Percentiles rank a stretch among this genome's conserved stretches.
Conservation (phyloP, 116 monocot genomes). For the Papilionanthe hybrid region DNA sequence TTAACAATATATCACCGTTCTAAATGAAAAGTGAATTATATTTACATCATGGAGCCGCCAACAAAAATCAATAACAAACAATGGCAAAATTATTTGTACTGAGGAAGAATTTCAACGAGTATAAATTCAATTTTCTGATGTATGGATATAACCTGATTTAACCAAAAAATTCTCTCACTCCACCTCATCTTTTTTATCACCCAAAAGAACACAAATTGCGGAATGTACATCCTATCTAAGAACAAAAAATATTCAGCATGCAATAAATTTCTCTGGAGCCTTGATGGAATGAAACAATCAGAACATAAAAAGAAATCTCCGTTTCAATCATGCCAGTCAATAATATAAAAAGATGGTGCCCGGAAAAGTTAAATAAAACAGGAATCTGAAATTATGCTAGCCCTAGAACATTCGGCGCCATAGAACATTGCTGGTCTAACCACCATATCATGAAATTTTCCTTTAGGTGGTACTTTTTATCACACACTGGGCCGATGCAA, state of each 20-base stretch:
- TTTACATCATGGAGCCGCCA: not conserved
- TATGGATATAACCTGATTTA: not conserved
- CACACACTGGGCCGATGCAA: too few relatives aligned
- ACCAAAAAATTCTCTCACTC: not conserved
- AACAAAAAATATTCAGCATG: not conserved
- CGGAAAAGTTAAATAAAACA: not conserved
- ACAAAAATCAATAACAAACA: not conserved
- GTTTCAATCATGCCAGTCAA: not conserved
- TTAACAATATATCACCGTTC: not conserved
- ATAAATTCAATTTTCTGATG: not conserved
- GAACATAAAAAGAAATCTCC: not conserved
- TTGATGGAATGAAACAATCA: not conserved
- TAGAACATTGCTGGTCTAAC: too few relatives aligned
- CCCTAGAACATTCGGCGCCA: too few relatives aligned
- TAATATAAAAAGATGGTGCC: not conserved
- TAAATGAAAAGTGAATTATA: not conserved
- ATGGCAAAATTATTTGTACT: not conserved
- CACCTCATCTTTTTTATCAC: not conserved
- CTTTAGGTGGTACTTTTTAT: too few relatives aligned
- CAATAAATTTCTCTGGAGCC: not conserved
- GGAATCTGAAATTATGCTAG: not conserved
- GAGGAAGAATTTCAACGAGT: not conserved
- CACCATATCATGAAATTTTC: too few relatives aligned
- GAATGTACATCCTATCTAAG: not conserved
- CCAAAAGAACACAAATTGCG: not conserved